phyloP scores from a whole-genome alignment of 2,329 filamentous ascomycete genomes.

The Fusarium equiseti region DNA sequence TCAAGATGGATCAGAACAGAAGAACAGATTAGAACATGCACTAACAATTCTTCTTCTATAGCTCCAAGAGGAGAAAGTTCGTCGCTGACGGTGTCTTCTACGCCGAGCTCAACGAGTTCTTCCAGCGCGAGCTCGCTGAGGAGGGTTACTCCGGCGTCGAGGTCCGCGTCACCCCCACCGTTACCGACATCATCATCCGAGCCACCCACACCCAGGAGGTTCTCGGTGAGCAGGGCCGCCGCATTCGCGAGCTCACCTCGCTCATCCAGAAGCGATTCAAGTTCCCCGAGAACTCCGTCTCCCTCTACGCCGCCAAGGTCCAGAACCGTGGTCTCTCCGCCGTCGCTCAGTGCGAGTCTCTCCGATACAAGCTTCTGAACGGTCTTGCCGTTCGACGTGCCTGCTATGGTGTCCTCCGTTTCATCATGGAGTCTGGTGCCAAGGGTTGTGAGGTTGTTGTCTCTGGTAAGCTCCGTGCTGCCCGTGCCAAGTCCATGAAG shows the following conservation, averaged over 20 bases:
- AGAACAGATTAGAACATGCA: conserved; percentile 28
- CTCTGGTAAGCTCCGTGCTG: conserved; percentile 98
- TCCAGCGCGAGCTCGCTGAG: conserved; percentile 99
- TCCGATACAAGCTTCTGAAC: conserved; percentile 99
- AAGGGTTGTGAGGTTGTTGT: conserved; percentile 99
- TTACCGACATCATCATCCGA: conserved; percentile 99
- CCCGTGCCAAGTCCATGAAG: conserved; percentile 99
- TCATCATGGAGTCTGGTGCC: conserved; percentile 99
- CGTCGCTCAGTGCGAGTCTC: conserved; percentile 99
- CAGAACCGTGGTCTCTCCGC: conserved; percentile 99
- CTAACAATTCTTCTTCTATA: conserved; percentile 54
- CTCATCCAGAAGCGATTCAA: conserved; percentile 99
- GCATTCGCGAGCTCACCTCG: conserved; percentile 99
- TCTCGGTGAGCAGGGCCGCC: conserved; percentile 98
- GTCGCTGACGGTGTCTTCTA: conserved; percentile 99
- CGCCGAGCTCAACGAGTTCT: conserved; percentile 99
- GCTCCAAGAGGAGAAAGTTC: conserved; percentile 95
- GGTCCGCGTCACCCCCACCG: conserved; percentile 99
- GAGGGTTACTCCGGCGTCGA: conserved; percentile 99
- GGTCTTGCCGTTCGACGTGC: conserved; percentile 98
- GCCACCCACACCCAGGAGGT: conserved; percentile 99
- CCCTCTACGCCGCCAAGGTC: conserved; percentile 99
- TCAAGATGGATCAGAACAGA: conserved; percentile 9
- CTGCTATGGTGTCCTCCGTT: conserved; percentile 99
- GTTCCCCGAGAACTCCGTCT: conserved; percentile 99